phyloP scores from a whole-genome alignment of 345 rosid species.

The Anacardium occidentale region DNA sequence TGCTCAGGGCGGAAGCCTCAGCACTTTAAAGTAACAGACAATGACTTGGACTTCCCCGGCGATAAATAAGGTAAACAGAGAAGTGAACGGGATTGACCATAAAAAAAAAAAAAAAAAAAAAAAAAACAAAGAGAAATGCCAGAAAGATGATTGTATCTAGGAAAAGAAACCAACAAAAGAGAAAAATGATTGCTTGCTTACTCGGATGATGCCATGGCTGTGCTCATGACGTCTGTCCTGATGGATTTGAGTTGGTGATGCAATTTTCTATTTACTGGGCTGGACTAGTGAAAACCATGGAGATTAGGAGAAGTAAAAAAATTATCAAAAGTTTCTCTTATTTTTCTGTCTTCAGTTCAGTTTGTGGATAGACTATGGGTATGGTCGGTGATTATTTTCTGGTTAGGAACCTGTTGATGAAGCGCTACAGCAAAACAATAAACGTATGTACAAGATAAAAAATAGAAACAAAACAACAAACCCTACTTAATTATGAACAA shows the following conservation, averaged over 20 bases:
- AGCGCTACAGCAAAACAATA: too few relatives aligned
- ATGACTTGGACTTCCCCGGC: constrained; percentile 71
- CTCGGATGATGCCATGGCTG: constrained; percentile 14
- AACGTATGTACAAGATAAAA: too few relatives aligned
- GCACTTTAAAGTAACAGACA: constrained; percentile 79
- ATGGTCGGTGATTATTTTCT: too few relatives aligned
- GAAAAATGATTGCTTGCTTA: neutral
- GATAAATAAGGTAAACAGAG: constrained; percentile 38
- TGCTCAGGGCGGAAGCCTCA: constrained; percentile 73
- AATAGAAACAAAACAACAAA: too few relatives aligned
- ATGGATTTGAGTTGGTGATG: constrained; percentile 3
- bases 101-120: constrained; percentile 34
- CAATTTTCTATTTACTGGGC: neutral
- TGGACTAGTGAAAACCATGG: neutral
- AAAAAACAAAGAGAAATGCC: constrained; percentile 24
- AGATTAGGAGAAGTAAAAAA: neutral
- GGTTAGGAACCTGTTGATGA: too few relatives aligned
- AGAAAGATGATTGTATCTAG: constrained; percentile 2
- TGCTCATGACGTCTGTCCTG: constrained; percentile 9
- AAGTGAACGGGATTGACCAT: constrained; percentile 34
- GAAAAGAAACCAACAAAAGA: neutral
- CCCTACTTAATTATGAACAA: too few relatives aligned
- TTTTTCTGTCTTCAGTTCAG: neutral
- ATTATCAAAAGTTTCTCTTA: neutral
- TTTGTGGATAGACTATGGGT: too few relatives aligned